Conservation (phyloP, 2,329 filamentous ascomycete species). For the Colletotrichum brevisporum region DNA sequence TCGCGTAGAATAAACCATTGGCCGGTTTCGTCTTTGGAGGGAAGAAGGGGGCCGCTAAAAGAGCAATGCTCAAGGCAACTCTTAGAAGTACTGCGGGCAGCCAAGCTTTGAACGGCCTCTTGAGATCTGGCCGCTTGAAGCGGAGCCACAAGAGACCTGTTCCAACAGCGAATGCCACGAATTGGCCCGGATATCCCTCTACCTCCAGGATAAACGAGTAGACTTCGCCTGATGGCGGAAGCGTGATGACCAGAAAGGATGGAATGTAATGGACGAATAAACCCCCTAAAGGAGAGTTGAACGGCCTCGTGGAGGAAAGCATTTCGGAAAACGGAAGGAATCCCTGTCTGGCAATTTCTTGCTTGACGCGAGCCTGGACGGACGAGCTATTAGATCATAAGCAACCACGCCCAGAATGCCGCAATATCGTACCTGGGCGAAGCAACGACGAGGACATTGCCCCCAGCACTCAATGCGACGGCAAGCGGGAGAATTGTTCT, state of each 20-base stretch:
- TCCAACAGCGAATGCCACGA: constrained; percentile 71
- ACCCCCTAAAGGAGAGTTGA: constrained; percentile 76
- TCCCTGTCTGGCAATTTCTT: constrained; percentile 80
- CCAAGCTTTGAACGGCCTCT: constrained; percentile 77
- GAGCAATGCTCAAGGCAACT: constrained; percentile 65
- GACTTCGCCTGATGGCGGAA: constrained; percentile 75
- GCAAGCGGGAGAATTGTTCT: constrained; percentile 71
- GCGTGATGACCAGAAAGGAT: constrained; percentile 74
- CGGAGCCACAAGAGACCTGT: constrained; percentile 74
- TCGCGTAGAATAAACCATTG: constrained; percentile 66
- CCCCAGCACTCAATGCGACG: constrained; percentile 76
- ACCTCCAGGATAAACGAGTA: constrained; percentile 83
- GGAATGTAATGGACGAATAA: constrained; percentile 79
- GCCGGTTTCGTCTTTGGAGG: constrained; percentile 64
- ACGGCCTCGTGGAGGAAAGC: constrained; percentile 76
- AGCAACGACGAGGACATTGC: constrained; percentile 81
- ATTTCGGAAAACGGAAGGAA: constrained; percentile 75
- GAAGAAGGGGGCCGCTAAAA: constrained; percentile 75
- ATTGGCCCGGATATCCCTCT: constrained; percentile 76
- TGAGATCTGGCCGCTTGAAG: constrained; percentile 69
- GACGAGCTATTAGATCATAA: constrained; percentile 43
- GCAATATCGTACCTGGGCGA: constrained; percentile 67
- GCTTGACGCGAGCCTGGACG: constrained; percentile 74
- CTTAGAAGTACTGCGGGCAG: constrained; percentile 69
- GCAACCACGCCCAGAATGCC: not conserved